phyloP scores from a whole-genome alignment of 2,329 filamentous ascomycete genomes.

The Lachnellula willkommii region DNA sequence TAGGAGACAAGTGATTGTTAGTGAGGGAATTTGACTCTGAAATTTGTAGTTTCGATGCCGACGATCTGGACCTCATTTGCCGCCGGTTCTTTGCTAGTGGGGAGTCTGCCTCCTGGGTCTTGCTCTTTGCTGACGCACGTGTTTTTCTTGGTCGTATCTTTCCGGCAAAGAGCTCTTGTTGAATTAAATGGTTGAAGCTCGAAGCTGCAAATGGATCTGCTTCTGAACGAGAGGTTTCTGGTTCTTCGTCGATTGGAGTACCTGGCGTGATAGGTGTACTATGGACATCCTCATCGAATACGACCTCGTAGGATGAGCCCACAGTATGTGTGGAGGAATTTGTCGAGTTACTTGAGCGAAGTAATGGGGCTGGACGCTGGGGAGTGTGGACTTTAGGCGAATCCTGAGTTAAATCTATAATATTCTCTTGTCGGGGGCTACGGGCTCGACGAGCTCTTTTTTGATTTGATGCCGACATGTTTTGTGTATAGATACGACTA shows the following conservation, averaged over 20 bases:
- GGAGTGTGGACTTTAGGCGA: too few relatives aligned
- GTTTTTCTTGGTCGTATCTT: neutral
- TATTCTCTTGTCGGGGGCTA: neutral
- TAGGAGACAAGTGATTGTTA: too few relatives aligned
- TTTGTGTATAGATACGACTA: neutral
- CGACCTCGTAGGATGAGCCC: neutral
- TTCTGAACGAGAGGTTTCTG: neutral
- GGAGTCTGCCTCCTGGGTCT: neutral
- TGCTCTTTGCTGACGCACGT: neutral
- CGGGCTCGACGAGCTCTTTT: neutral
- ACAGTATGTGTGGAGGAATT: neutral
- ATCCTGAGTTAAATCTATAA: neutral
- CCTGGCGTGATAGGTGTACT: neutral
- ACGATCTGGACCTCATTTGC: neutral
- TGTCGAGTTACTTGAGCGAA: neutral
- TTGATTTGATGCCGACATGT: neutral
- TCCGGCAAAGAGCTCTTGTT: neutral
- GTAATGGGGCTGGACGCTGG: neutral
- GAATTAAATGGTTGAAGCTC: neutral
- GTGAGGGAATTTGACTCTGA: neutral
- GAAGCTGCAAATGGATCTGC: neutral
- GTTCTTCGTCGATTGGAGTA: neutral
- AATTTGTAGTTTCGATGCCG: neutral
- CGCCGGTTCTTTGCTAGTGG: neutral
- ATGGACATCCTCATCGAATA: neutral